These are phyloP conservation scores for Globisporangium nagaii DNA, from an alignment of 352 stramenopile genomes.

Conservation along the genomic window DNA sequence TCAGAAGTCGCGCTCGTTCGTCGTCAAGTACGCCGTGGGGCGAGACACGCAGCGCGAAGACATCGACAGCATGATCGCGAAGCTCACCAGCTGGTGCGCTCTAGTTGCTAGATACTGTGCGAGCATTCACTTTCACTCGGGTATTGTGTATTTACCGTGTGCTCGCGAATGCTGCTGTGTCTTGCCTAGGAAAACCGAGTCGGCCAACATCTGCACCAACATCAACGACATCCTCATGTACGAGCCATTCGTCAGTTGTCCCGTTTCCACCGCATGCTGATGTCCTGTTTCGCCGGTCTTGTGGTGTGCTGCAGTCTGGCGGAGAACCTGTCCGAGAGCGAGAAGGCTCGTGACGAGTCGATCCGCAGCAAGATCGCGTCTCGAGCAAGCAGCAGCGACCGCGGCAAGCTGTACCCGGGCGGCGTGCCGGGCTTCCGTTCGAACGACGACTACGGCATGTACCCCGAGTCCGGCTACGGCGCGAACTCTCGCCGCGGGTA, in stretches of 20 bases:
- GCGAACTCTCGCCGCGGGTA: conserved; percentile 39
- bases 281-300: too few species aligned
- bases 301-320: conserved; percentile 28
- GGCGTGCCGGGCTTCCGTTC: conserved; percentile 21
- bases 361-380: conserved; percentile 52
- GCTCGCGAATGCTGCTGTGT: neutral
- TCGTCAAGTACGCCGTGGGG: conserved; percentile 87
- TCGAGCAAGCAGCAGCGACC: conserved; percentile 42
- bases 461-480: conserved; percentile 25
- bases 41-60: conserved; percentile 82
- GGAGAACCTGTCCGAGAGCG: conserved; percentile 45
- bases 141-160: too few species aligned
- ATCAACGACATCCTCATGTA: conserved; percentile 73
- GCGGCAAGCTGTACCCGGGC: conserved; percentile 27
- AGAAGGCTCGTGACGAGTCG: conserved; percentile 38
- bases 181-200: conserved; percentile 47
- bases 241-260: conserved; percentile 1
- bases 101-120: neutral
- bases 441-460: conserved; percentile 42
- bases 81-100: conserved; percentile 76
- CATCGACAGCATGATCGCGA: conserved; percentile 86
- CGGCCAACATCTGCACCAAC: conserved; percentile 46
- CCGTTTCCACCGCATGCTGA: too few species aligned
- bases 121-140: neutral
- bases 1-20: conserved; percentile 74